Conservation (phyloP, 2,329 filamentous ascomycete genomes). For the Exophiala sideris region DNA sequence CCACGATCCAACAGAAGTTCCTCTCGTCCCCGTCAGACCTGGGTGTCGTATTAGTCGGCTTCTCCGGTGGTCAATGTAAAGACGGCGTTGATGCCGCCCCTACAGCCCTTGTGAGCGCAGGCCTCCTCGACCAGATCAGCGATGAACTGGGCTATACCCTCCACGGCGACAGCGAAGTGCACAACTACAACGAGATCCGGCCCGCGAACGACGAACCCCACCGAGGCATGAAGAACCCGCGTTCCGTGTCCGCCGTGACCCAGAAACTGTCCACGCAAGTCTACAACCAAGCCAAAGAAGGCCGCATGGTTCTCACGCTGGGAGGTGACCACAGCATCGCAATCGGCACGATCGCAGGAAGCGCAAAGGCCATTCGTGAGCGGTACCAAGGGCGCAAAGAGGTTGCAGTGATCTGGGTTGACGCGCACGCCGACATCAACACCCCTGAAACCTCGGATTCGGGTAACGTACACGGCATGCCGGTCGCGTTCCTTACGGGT, state of each 20-base stretch:
- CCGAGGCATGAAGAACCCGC: constrained; percentile 92
- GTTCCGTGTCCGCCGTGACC: constrained; percentile 80
- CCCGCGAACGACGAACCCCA: constrained; percentile 38
- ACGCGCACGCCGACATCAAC: constrained; percentile 97
- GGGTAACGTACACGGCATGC: constrained; percentile 98
- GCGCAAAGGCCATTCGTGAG: constrained; percentile 81
- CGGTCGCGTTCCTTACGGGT: constrained; percentile 84
- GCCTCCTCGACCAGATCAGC: constrained; percentile 77
- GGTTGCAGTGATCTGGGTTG: constrained; percentile 96
- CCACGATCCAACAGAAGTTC: constrained; percentile 67
- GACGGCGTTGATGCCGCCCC: constrained; percentile 88
- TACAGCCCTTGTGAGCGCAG: constrained; percentile 80
- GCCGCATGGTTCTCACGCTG: constrained; percentile 85
- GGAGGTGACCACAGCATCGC: constrained; percentile 96
- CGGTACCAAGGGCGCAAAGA: constrained; percentile 66
- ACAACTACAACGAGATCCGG: constrained; percentile 71
- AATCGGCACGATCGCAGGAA: constrained; percentile 86
- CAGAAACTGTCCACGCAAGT: constrained; percentile 75
- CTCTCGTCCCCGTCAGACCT: constrained; percentile 75
- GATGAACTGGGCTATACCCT: constrained; percentile 86
- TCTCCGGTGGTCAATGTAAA: constrained; percentile 95
- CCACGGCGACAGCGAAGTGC: constrained; percentile 76
- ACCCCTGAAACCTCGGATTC: constrained; percentile 84
- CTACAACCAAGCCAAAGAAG: constrained; percentile 77
- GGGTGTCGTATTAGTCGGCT: constrained; percentile 90